Conservation (phyloP, 345 rosid genomes). For the Raphanus raphanistrum region DNA sequence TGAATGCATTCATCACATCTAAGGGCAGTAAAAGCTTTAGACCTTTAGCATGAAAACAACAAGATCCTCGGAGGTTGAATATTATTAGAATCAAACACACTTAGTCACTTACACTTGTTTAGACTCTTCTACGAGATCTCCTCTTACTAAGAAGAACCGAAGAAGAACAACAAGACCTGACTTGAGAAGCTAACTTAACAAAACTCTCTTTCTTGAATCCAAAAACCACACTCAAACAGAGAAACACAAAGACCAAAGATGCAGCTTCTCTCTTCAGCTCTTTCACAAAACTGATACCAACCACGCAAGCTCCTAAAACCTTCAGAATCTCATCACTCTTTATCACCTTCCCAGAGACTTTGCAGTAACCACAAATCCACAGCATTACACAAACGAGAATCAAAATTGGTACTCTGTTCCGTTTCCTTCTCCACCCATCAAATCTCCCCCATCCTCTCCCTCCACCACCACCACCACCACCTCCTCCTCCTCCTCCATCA, state of each 20-base stretch:
- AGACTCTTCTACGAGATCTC: conserved; percentile 25
- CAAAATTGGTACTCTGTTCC: conserved; percentile 30
- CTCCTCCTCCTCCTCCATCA: conserved; percentile 33
- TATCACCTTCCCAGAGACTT: conserved; percentile 19
- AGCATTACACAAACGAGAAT: conserved; percentile 18
- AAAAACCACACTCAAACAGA: conserved; percentile 14
- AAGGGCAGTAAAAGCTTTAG: not conserved
- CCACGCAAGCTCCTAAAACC: conserved; percentile 16
- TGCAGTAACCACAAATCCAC: conserved; percentile 31
- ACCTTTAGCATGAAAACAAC: conserved; percentile 2
- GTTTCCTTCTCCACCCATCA: conserved; percentile 39
- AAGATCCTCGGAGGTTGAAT: not conserved
- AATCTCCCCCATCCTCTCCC: conserved; percentile 32
- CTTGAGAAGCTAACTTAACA: not conserved
- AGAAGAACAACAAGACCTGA: conserved; percentile 29
- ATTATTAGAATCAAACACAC: not conserved
- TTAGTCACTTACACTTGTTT: not conserved
- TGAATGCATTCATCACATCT: not conserved
- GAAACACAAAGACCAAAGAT: conserved; percentile 14
- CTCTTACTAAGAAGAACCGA: conserved; percentile 8
- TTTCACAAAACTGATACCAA: conserved; percentile 18
- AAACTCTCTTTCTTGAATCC: conserved; percentile 23
- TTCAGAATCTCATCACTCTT: conserved; percentile 26
- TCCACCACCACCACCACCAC: not conserved
- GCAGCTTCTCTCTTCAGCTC: conserved; percentile 24